Conservation (phyloP, 495 filamentous ascomycete species). For the Darksidea phi region DNA sequence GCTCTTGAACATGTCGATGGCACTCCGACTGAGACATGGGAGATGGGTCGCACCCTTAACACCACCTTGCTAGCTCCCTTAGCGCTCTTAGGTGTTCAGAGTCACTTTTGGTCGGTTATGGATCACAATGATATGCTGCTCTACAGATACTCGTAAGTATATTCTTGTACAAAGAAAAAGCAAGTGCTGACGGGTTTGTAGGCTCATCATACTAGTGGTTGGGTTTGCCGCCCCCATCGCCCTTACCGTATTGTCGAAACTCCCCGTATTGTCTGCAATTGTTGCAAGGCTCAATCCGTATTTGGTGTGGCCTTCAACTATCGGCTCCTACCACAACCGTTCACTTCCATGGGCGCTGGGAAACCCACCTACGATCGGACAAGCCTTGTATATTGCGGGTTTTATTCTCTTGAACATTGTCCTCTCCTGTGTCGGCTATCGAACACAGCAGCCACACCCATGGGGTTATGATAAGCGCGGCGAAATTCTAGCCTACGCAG, state of each 20-base stretch:
- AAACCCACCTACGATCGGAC: background rate
- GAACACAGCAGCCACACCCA: constrained; percentile 30
- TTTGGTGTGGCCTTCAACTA: background rate
- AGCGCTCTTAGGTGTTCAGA: too few relatives aligned
- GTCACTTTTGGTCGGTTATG: too few relatives aligned
- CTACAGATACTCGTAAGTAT: too few relatives aligned
- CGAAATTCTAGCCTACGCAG: constrained; percentile 46
- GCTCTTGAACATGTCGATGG: too few relatives aligned
- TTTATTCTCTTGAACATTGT: background rate
- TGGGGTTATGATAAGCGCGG: constrained; percentile 29
- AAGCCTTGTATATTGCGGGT: background rate
- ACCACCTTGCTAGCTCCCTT: too few relatives aligned
- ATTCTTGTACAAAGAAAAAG: too few relatives aligned
- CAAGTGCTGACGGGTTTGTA: too few relatives aligned
- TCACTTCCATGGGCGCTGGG: too few relatives aligned
- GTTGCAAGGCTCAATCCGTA: background rate
- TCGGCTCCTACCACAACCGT: too few relatives aligned
- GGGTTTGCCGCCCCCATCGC: background rate
- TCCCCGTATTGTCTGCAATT: background rate
- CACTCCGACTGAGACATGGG: too few relatives aligned
- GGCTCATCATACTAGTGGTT: background rate
- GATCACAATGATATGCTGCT: too few relatives aligned
- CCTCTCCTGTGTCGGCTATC: constrained; percentile 34
- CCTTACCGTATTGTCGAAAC: background rate
- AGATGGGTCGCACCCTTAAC: too few relatives aligned